These are phyloP conservation scores for Gilbertella persicaria DNA, from an alignment of 371 early-diverging fungal species.

Conservation along the genomic window DNA sequence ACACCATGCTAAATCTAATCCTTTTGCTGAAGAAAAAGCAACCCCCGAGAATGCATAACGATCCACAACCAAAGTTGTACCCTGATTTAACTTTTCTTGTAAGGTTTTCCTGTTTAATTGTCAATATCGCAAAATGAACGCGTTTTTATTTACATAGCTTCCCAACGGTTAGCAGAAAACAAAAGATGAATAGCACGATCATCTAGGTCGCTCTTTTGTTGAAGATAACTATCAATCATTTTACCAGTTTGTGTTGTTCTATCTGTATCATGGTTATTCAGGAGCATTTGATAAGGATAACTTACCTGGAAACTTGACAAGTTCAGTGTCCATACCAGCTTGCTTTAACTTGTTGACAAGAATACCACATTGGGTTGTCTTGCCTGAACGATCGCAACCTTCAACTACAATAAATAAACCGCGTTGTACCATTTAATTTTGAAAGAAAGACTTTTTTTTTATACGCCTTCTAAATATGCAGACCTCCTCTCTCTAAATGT, in stretches of 20 bases:
- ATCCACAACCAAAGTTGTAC: conserved; percentile 89
- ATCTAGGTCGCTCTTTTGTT: conserved; percentile 66
- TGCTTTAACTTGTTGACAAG: conserved; percentile 64
- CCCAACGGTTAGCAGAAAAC: conserved; percentile 90
- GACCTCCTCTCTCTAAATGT: too few relatives aligned
- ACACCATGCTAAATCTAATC: conserved; percentile 90
- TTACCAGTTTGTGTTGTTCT: conserved; percentile 91
- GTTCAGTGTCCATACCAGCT: conserved; percentile 46
- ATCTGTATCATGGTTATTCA: too few relatives aligned
- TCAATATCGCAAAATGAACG: too few relatives aligned
- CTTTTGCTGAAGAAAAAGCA: conserved; percentile 93
- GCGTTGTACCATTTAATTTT: conserved; percentile 39
- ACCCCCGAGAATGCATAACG: conserved; percentile 98
- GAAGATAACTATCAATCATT: conserved; percentile 90
- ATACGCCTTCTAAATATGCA: too few relatives aligned
- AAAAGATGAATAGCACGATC: conserved; percentile 92
- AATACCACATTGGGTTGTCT: conserved; percentile 85
- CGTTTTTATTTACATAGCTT: conserved; percentile 19
- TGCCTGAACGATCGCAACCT: conserved; percentile 97
- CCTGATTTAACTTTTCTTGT: conserved; percentile 55
- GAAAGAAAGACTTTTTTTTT: not conserved
- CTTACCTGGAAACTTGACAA: conserved; percentile 78
- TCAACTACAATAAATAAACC: conserved; percentile 97
- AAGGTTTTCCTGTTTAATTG: conserved; percentile 60
- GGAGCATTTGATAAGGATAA: too few relatives aligned